Evolutionary conservation across 495 filamentous ascomycete genomes (phyloP).

Genomic region (Aeminium ludgeri): DNA sequence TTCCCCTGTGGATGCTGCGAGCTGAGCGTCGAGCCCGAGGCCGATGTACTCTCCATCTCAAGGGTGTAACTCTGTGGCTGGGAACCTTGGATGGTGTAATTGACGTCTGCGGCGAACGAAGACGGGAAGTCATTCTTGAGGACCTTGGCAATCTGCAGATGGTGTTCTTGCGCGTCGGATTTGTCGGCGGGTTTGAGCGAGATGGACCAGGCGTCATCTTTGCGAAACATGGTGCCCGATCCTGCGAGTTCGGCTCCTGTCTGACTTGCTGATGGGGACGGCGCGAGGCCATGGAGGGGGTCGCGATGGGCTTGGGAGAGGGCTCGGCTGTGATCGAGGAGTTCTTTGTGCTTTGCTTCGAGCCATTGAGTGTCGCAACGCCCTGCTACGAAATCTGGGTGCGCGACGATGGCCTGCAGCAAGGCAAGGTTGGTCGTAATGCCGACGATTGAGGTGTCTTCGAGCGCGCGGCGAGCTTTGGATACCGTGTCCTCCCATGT

Average conservation of each 20-base stretch:
- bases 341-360: slow-evolving; percentile 28
- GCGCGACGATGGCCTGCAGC: slow-evolving; percentile 35
- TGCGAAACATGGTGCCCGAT: slow-evolving; percentile 10
- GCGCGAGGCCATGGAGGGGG: slow-evolving; percentile 6
- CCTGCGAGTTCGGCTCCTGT: background rate
- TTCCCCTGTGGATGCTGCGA: slow-evolving; percentile 37
- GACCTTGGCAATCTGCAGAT: slow-evolving; percentile 37
- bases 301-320: slow-evolving; percentile 4
- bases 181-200: background rate
- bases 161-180: slow-evolving; percentile 12
- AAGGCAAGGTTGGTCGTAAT: slow-evolving; percentile 40
- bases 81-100: slow-evolving; percentile 32
- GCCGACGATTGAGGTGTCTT: slow-evolving; percentile 36
- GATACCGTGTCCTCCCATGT: slow-evolving; percentile 33
- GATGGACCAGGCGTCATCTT: slow-evolving; percentile 18
- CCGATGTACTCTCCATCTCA: slow-evolving; percentile 31
- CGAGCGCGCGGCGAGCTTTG: slow-evolving; percentile 37
- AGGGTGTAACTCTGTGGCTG: slow-evolving; percentile 27
- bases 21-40: slow-evolving; percentile 31
- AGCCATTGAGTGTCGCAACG: slow-evolving; percentile 42
- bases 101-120: slow-evolving; percentile 35
- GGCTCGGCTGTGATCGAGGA: slow-evolving; percentile 24
- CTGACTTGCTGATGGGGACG: slow-evolving; percentile 9
- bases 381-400: slow-evolving; percentile 30
- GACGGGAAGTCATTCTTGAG: slow-evolving; percentile 42